Conservation (phyloP, 768 basidiomycete genomes). For the Pleurotus salmoneostramineus region DNA sequence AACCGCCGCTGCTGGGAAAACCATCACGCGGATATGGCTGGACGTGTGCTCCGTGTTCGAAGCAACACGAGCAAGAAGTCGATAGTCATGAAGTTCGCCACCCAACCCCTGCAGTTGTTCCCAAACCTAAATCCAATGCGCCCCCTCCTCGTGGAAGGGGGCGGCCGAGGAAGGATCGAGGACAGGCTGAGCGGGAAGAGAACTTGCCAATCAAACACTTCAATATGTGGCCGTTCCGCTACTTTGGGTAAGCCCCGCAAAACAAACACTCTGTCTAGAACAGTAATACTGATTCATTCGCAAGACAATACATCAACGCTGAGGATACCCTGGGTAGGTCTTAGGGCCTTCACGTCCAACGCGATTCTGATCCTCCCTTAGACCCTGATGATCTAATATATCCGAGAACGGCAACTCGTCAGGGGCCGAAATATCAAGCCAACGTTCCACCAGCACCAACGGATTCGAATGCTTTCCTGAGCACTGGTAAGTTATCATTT, state of each 20-base stretch:
- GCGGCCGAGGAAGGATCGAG: constrained; percentile 72
- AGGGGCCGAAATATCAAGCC: constrained; percentile 84
- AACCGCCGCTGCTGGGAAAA: constrained; percentile 86
- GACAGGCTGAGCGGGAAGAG: constrained; percentile 73
- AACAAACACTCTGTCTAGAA: neutral
- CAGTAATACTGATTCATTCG: neutral
- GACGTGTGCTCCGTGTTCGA: constrained; percentile 94
- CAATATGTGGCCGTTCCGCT: constrained; percentile 93
- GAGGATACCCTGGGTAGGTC: constrained; percentile 83
- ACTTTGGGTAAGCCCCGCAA: constrained; percentile 77
- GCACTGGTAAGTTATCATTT: constrained; percentile 28
- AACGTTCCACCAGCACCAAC: constrained; percentile 42
- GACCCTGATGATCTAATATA: constrained; percentile 98
- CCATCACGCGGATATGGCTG: constrained; percentile 96
- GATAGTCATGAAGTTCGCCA: constrained; percentile 70
- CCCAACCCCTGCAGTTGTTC: constrained; percentile 35
- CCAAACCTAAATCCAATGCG: constrained; percentile 65
- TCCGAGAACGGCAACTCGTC: constrained; percentile 88
- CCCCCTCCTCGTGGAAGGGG: constrained; percentile 72
- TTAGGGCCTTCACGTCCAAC: constrained; percentile 13
- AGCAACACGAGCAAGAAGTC: constrained; percentile 82
- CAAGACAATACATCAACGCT: constrained; percentile 83
- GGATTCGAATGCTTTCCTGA: constrained; percentile 28
- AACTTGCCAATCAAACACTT: constrained; percentile 77
- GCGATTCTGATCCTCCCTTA: constrained; percentile 29